phyloP scores from a whole-genome alignment of 176 grass and related monocot genomes.

The Guadua angustifolia region DNA sequence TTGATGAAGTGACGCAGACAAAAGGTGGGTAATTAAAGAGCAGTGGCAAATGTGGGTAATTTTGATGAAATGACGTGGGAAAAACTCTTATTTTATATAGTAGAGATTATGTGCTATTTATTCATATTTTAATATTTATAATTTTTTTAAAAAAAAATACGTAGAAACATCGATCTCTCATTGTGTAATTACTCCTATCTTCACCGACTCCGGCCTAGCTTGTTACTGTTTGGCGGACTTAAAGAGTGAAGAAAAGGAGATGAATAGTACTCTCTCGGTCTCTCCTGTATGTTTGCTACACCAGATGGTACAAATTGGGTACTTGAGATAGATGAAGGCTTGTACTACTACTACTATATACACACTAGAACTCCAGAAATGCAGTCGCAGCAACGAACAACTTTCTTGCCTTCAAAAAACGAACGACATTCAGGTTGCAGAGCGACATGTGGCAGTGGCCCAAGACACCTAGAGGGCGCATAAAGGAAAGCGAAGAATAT shows the following conservation, averaged over 20 bases:
- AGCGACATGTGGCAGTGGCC: neutral
- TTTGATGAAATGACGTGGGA: too few relatives aligned
- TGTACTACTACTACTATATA: neutral
- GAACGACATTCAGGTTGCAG: neutral
- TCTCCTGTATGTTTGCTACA: neutral
- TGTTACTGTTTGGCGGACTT: slow-evolving; percentile 22
- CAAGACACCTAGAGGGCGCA: neutral
- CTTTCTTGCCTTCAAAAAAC: neutral
- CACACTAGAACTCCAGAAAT: neutral
- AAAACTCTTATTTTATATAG: too few relatives aligned
- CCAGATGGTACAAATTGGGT: neutral
- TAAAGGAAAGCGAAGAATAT: neutral
- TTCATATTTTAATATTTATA: too few relatives aligned
- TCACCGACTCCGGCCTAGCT: neutral
- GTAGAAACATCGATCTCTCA: too few relatives aligned
- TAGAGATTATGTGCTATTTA: too few relatives aligned
- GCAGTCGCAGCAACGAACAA: neutral
- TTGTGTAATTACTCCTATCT: neutral
- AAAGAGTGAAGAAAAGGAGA: neutral
- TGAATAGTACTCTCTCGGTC: neutral
- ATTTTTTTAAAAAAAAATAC: too few relatives aligned
- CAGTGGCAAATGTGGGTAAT: too few relatives aligned
- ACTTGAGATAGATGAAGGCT: neutral
- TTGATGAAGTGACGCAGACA: too few relatives aligned
- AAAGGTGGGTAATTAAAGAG: too few relatives aligned